Evolutionary conservation across 495 filamentous ascomycete species (phyloP).

Genomic region (Aspergillus leporis): DNA sequence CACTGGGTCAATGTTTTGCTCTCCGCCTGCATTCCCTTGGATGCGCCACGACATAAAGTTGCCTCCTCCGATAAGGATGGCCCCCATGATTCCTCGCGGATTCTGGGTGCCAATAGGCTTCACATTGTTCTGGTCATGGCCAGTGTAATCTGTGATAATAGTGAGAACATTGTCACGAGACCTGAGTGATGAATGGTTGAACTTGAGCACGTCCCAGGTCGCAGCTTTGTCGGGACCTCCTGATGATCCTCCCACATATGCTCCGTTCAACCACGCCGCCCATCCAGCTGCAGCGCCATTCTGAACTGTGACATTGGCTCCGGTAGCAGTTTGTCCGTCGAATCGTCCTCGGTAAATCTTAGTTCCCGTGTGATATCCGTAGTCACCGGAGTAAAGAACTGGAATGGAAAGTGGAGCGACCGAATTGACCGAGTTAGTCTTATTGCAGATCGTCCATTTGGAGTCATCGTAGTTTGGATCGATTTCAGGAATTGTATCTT

Average conservation of each 20-base stretch:
- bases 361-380: constrained; percentile 69
- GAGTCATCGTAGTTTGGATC: constrained; percentile 60
- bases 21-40: constrained; percentile 72
- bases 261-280: constrained; percentile 55
- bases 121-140: constrained; percentile 62
- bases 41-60: constrained; percentile 66
- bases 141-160: constrained; percentile 68
- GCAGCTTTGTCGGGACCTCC: constrained; percentile 48
- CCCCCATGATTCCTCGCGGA: constrained; percentile 68
- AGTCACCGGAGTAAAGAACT: constrained; percentile 60
- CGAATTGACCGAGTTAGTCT: constrained; percentile 57
- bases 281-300: constrained; percentile 62
- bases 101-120: constrained; percentile 60
- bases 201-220: constrained; percentile 21
- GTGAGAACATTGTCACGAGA: constrained; percentile 59
- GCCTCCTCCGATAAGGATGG: constrained; percentile 42
- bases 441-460: constrained; percentile 58
- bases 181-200: constrained; percentile 46
- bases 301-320: constrained; percentile 57
- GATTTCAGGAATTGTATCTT: constrained; percentile 69
- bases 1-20: constrained; percentile 60
- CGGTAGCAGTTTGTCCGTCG: constrained; percentile 47
- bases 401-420: constrained; percentile 57
- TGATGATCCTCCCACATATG: constrained; percentile 52
- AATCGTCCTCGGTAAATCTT: constrained; percentile 73